Evolutionary conservation across 345 rosid species (phyloP).

Genomic region (Carallia brachiata): DNA sequence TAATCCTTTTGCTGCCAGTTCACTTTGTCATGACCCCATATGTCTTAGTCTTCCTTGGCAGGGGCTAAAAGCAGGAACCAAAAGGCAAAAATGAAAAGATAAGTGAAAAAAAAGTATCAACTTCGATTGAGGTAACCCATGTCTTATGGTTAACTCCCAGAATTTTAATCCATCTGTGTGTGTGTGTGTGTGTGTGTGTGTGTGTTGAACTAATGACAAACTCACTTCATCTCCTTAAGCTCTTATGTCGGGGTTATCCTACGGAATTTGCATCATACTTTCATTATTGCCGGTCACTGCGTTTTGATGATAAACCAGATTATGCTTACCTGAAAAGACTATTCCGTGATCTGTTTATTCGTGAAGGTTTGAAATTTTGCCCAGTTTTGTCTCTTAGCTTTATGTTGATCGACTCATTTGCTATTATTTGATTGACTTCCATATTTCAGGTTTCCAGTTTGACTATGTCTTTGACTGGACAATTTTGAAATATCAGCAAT

Average conservation of each 20-base stretch:
- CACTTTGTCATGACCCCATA: conserved; percentile 19
- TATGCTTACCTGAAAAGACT: conserved; percentile 84
- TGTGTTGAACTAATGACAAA: conserved; percentile 16
- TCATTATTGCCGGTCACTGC: conserved; percentile 79
- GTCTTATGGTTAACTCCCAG: neutral
- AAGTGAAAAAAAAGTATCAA: conserved; percentile 83
- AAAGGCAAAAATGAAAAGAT: conserved; percentile 88
- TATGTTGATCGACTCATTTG: neutral
- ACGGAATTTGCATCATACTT: conserved; percentile 87
- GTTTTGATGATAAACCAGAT: conserved; percentile 88
- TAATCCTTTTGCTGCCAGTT: conserved; percentile 1
- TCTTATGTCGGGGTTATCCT: conserved; percentile 80
- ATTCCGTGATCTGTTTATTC: conserved; percentile 84
- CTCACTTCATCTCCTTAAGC: conserved; percentile 35
- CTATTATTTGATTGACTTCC: conserved; percentile 5
- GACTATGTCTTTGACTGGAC: conserved; percentile 96
- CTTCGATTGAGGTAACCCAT: conserved; percentile 67
- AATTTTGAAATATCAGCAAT: conserved; percentile 82
- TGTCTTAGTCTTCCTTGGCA: conserved; percentile 88
- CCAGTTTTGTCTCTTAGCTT: conserved; percentile 11
- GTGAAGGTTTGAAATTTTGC: conserved; percentile 61
- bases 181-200: neutral
- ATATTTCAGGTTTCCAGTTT: conserved; percentile 67
- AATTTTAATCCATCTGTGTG: conserved; percentile 3
- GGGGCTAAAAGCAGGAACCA: conserved; percentile 84